Conservation (phyloP, 192 early-diverging fungal genomes). For the Mortierella alpina region DNA sequence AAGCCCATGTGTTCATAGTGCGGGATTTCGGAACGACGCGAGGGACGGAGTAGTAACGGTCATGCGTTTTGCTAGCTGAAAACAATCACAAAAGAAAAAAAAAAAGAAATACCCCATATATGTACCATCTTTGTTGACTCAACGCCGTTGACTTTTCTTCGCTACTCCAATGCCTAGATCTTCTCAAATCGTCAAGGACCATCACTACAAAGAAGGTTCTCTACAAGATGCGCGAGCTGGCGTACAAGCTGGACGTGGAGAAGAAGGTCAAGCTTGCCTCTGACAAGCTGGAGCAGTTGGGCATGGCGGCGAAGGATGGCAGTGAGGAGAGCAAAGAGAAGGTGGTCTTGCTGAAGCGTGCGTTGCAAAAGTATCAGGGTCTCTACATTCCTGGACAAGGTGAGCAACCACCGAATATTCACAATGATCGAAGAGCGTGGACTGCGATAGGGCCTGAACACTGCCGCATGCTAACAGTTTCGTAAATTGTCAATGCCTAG, state of each 20-base stretch:
- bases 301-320: slow-evolving; percentile 61
- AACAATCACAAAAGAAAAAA: too few relatives aligned
- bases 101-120: too few relatives aligned
- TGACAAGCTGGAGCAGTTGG: slow-evolving; percentile 73
- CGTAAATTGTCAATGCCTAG: slow-evolving; percentile 4
- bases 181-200: slow-evolving; percentile 56
- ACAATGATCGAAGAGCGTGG: background rate
- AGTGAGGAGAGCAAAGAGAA: slow-evolving; percentile 77
- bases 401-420: background rate
- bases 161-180: too few relatives aligned
- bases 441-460: background rate
- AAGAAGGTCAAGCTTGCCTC: slow-evolving; percentile 87
- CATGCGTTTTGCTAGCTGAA: too few relatives aligned
- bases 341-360: slow-evolving; percentile 73
- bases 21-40: too few relatives aligned
- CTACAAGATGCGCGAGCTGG: slow-evolving; percentile 87
- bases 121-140: too few relatives aligned
- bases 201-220: slow-evolving; percentile 76
- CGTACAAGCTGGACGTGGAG: slow-evolving; percentile 94
- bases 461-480: background rate
- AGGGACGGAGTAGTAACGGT: too few relatives aligned
- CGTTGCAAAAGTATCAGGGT: slow-evolving; percentile 86
- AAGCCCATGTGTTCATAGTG: too few relatives aligned
- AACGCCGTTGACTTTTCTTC: too few relatives aligned
- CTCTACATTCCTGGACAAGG: slow-evolving; percentile 78